phyloP scores from a whole-genome alignment of 148 eudicot genomes.

The Chenopodium quinoa region DNA sequence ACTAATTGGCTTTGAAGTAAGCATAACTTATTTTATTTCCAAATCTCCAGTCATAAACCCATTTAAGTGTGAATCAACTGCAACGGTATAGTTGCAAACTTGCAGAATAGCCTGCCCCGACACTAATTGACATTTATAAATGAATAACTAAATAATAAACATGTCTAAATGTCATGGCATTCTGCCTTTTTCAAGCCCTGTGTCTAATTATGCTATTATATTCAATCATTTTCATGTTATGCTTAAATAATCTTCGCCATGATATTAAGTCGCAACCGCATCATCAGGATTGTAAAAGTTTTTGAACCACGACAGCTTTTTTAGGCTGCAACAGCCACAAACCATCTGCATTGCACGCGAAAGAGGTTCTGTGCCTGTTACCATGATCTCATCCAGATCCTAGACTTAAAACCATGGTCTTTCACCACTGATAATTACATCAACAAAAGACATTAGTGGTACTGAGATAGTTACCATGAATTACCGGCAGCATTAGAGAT shows the following conservation, averaged over 20 bases:
- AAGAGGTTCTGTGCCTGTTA: too few relatives aligned
- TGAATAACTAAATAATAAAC: not conserved
- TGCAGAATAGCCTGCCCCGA: not conserved
- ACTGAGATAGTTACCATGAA: constrained; percentile 60
- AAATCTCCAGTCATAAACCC: not conserved
- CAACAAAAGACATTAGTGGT: not conserved
- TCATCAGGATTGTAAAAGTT: too few relatives aligned
- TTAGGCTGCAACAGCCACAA: too few relatives aligned
- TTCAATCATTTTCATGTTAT: not conserved
- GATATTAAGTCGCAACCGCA: too few relatives aligned
- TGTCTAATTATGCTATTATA: not conserved
- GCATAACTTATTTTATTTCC: not conserved
- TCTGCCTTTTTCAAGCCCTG: not conserved
- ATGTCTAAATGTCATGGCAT: not conserved
- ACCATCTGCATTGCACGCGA: too few relatives aligned
- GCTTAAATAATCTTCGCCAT: too few relatives aligned
- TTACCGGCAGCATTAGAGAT: constrained; percentile 99
- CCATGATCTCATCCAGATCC: too few relatives aligned
- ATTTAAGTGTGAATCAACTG: not conserved
- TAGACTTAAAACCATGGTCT: too few relatives aligned
- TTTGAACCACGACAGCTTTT: too few relatives aligned
- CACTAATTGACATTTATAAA: too few relatives aligned
- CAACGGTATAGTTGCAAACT: not conserved
- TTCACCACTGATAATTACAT: not conserved
- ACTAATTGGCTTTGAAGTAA: not conserved